phyloP scores from a whole-genome alignment of 306 rosid species.

The Sicyos edulis region DNA sequence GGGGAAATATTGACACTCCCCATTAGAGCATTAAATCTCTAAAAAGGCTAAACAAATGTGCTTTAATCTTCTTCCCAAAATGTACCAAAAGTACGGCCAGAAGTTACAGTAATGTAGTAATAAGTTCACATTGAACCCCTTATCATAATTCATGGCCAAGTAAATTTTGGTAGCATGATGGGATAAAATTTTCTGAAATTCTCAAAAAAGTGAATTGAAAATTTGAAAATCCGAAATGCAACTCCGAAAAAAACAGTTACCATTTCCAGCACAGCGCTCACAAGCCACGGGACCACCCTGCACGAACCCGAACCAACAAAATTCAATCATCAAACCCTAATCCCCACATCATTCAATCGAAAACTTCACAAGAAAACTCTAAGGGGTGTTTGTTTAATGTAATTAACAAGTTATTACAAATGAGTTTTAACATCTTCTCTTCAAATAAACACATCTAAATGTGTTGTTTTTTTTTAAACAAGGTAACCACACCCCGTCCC shows the following conservation, averaged over 20 bases:
- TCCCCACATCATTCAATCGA: neutral
- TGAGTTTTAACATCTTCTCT: too few relatives aligned
- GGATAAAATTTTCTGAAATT: neutral
- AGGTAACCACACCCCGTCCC: too few relatives aligned
- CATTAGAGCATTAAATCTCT: neutral
- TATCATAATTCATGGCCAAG: neutral
- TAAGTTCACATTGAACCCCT: neutral
- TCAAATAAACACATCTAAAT: too few relatives aligned
- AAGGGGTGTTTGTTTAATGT: too few relatives aligned
- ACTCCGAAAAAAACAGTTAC: conserved; percentile 31
- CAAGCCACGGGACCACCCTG: conserved; percentile 97
- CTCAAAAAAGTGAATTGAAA: neutral
- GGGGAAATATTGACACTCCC: neutral
- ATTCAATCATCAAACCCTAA: neutral
- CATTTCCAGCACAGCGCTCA: conserved; percentile 91
- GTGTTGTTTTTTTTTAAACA: too few relatives aligned
- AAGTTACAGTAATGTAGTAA: neutral
- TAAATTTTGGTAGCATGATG: neutral
- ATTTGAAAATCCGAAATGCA: neutral
- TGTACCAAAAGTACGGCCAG: neutral
- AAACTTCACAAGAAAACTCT: neutral
- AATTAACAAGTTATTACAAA: too few relatives aligned
- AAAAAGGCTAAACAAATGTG: neutral
- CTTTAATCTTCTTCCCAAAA: neutral
- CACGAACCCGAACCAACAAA: conserved; percentile 23